Evolutionary conservation across 2,329 filamentous ascomycete species (phyloP).

Genomic region (Fusarium foetens): DNA sequence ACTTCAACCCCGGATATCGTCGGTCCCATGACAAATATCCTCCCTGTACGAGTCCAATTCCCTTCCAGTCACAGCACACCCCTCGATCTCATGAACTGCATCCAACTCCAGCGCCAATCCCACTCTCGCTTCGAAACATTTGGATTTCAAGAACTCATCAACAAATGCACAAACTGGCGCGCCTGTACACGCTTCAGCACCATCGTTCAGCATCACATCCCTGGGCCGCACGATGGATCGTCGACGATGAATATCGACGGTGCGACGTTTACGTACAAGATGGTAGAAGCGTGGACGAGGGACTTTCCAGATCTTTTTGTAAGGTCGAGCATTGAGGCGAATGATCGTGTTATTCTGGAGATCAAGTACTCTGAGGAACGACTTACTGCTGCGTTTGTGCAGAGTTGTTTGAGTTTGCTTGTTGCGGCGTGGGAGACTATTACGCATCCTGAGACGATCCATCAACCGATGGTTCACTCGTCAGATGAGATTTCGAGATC

Average conservation of each 20-base stretch:
- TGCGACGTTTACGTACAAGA: conserved; percentile 57
- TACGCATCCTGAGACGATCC: conserved; percentile 57
- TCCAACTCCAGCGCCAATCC: conserved; percentile 61
- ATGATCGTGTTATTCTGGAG: conserved; percentile 54
- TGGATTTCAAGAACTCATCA: conserved; percentile 62
- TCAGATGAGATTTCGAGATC: conserved; percentile 52
- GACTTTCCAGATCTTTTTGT: conserved; percentile 59
- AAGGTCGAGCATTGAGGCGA: conserved; percentile 52
- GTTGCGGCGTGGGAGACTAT: conserved; percentile 58
- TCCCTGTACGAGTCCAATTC: conserved; percentile 61
- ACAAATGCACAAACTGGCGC: conserved; percentile 64
- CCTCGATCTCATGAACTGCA: conserved; percentile 58
- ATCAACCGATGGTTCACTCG: conserved; percentile 58
- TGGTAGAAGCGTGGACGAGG: conserved; percentile 53
- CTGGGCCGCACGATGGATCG: conserved; percentile 48
- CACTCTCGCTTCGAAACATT: conserved; percentile 62
- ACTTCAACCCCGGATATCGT: conserved; percentile 58
- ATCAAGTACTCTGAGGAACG: conserved; percentile 59
- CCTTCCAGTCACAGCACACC: conserved; percentile 57
- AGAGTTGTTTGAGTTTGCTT: conserved; percentile 58
- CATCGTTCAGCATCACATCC: conserved; percentile 60
- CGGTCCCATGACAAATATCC: conserved; percentile 60
- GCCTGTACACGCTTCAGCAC: conserved; percentile 65
- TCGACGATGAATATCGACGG: conserved; percentile 58
- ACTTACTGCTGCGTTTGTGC: conserved; percentile 54